A percentile compares a stretch with the other conserved stretches of the same genome.
These are phyloP conservation scores for Fomitopsis betulina DNA, from an alignment of 1,284 basidiomycete genomes.

Conservation along the genomic window DNA sequence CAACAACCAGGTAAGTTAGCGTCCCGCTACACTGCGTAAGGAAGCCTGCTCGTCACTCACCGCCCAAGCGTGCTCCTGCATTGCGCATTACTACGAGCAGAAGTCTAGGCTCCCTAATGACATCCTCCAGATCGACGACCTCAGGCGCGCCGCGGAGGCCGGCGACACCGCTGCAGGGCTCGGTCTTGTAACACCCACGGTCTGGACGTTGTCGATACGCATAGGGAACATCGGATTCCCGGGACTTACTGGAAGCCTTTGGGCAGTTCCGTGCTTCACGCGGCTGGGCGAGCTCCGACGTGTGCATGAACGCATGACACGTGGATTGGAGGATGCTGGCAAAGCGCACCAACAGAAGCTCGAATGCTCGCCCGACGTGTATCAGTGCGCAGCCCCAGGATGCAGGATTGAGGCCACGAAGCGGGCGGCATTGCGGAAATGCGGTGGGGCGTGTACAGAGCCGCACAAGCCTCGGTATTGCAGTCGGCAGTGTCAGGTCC, in stretches of 20 bases:
- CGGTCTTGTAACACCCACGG: background rate
- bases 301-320: background rate
- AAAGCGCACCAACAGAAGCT: background rate
- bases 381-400: background rate
- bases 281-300: background rate
- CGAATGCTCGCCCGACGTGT: background rate
- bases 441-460: conserved; percentile 3
- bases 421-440: conserved; percentile 1
- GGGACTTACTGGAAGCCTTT: background rate
- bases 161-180: background rate
- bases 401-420: background rate
- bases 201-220: background rate
- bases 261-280: background rate
- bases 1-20: no score
- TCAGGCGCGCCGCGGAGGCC: background rate
- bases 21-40: no score
- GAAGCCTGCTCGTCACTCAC: no score
- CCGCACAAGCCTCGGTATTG: conserved; percentile 9
- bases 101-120: background rate
- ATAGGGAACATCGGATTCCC: background rate
- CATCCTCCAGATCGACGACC: background rate
- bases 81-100: background rate
- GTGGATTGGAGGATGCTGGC: background rate
- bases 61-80: background rate
- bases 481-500: conserved; percentile 3